These are phyloP conservation scores for Phytophthora pini DNA, from an alignment of 352 stramenopile species.

Conservation along the genomic window DNA sequence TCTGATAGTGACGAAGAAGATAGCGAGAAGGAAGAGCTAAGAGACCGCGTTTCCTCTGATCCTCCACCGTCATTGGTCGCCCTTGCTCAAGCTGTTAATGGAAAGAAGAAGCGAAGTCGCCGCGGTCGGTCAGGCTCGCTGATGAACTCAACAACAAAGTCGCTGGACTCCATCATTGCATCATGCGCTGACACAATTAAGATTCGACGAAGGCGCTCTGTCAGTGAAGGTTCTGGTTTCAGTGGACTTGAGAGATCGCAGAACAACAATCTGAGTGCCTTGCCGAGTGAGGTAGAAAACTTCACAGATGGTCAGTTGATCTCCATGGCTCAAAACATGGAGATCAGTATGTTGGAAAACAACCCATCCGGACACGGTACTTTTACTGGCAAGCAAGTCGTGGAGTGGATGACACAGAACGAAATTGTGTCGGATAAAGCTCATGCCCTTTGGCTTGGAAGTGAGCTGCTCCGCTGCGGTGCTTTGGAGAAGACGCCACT, in stretches of 20 bases:
- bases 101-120: constrained; percentile 51
- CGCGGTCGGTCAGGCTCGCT: constrained; percentile 63
- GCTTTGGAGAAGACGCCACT: constrained; percentile 53
- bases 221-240: constrained; percentile 63
- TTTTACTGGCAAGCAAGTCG: constrained; percentile 69
- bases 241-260: constrained; percentile 28
- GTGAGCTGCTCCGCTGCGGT: constrained; percentile 68
- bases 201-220: constrained; percentile 55
- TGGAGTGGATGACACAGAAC: constrained; percentile 82
- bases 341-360: constrained; percentile 57
- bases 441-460: constrained; percentile 79
- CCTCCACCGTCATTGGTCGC: constrained; percentile 40
- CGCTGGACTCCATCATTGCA: constrained; percentile 73
- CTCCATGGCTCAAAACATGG: constrained; percentile 80
- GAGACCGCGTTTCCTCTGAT: constrained; percentile 68
- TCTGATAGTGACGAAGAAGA: constrained; percentile 38
- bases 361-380: constrained; percentile 47
- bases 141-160: constrained; percentile 69
- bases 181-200: constrained; percentile 59
- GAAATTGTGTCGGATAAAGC: constrained; percentile 76
- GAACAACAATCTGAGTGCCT: constrained; percentile 29
- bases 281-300: constrained; percentile 74
- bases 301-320: constrained; percentile 80
- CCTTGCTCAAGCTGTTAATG: constrained; percentile 31
- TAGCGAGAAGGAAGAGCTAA: constrained; percentile 48